Evolutionary conservation across 2,329 filamentous ascomycete genomes (phyloP), one percentile per base, ranked within the genome.

Genomic region (Fusarium liriodendri): DNA sequence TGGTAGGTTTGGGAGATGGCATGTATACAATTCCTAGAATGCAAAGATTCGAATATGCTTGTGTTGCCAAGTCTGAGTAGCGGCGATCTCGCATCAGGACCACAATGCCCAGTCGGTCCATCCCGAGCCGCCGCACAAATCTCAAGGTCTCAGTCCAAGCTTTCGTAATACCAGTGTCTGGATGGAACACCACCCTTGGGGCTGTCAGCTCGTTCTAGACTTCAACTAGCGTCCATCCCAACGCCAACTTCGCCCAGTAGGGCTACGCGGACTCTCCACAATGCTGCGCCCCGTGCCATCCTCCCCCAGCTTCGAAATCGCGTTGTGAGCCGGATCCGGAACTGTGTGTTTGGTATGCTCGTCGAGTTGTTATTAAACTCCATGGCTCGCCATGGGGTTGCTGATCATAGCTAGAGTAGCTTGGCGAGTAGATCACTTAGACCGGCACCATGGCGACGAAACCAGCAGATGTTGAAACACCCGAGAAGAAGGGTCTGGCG

Each of bases 201-300:
- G 37, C 35, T 61, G 42, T 67, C 59, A 70, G 63, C 66, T 72
- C 60, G 69, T 64, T 75, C 62, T 64, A 73, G 72, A 65, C 70
- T 59, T 20, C 29, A 35, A 18, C 52, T 58, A 67, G 64, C 61
- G 66, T 29, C 50, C 45, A 66, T 67, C 33, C 70, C 70, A 67
- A 67, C 70, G 45, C 61, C 32, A 72, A 57, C 55, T 57, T 63
- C 52, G 59, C 62, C 62, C 42, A 69, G 42, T 45, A 45, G 40
- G 57, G 33, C 69, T 47, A 55, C 33, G 35, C 55, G 42, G 47
- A 55, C 69, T 70, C 72, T 66, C 65, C 62, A 67, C 33, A 57
- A 57, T 64, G 59, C 71, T 73, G 58, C 60, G 71, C 71, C 71
- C 55, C 66, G 42, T 27, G 35, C 11, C 22, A 58, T 62, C 32